phyloP scores from a whole-genome alignment of 1,284 basidiomycete genomes.

The Ustilago vetiveriae region DNA sequence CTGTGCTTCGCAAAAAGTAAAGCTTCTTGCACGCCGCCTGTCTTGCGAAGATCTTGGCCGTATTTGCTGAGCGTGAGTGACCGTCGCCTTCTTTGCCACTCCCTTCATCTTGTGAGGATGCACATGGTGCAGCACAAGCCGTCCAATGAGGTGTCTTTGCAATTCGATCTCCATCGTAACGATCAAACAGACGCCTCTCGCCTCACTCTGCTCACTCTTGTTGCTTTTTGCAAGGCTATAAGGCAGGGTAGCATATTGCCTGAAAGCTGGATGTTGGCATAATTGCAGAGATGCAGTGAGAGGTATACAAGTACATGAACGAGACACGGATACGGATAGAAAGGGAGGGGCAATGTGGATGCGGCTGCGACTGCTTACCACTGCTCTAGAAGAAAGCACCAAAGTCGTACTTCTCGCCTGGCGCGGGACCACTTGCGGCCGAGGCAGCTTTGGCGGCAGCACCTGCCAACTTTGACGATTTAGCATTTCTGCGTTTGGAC shows the following conservation, averaged over 20 bases:
- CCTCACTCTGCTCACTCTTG: too few species aligned
- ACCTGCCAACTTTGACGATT: slow-evolving; percentile 17
- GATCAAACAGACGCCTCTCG: too few species aligned
- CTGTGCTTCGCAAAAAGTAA: slow-evolving; percentile 8
- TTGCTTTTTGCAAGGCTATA: background rate
- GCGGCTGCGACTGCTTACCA: background rate
- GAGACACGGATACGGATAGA: slow-evolving; percentile 23
- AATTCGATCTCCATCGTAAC: too few species aligned
- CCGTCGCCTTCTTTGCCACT: too few species aligned
- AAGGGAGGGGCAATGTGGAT: background rate
- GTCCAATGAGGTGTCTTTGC: too few species aligned
- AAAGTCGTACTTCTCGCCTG: slow-evolving; percentile 60
- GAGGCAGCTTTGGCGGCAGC: slow-evolving; percentile 34
- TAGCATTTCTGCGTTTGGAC: slow-evolving; percentile 17
- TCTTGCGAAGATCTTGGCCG: too few species aligned
- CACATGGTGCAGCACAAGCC: too few species aligned
- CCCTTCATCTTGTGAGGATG: too few species aligned
- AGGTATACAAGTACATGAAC: slow-evolving; percentile 39
- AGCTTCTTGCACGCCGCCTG: too few species aligned
- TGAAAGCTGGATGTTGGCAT: background rate
- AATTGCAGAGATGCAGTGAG: slow-evolving; percentile 18
- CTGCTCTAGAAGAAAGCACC: slow-evolving; percentile 49
- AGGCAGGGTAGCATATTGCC: background rate
- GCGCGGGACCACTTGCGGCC: slow-evolving; percentile 46
- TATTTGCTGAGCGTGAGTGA: too few species aligned